Evolutionary conservation across 2,329 filamentous ascomycete species (phyloP), one percentile per base, ranked within the genome.

Genomic region (Exophiala phaeomuriformis): DNA sequence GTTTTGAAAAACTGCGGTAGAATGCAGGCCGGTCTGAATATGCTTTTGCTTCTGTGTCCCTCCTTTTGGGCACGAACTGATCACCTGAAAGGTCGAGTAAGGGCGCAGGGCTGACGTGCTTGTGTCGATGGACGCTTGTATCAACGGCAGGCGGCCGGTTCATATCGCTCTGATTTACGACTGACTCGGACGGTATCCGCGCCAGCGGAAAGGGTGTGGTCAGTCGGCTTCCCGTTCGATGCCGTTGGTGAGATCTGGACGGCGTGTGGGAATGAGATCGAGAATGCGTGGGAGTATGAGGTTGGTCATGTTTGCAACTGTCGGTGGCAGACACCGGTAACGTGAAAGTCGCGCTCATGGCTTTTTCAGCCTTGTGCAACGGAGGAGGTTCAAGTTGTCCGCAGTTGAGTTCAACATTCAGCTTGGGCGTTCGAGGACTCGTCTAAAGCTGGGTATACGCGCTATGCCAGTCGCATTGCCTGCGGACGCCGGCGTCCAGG

Each of bases 231-330:
- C 52, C 53, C n/a, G 55, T 57, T 19, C 57, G 59, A 36, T 51
- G 47, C 46, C 51, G 44, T 49, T 53, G 50, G 45, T 65, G 61
- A 43, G 55, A 60, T 33, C 56, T 50, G 32, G 66, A 63, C 10
- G 68, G 65, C 12, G 67, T 66, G 47, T 62, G 64, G 10, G 64
- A 58, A 53, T 62, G 63, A 1, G 69, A 68, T 53, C 70, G 68
- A 49, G 66, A 64, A 28, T 68, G 65, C 19, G 67, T 66, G 47
- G 62, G 64, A 10, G 65, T 59, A 53, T 63, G 64, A 29, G 58
- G 52, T 52, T 68, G 70, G 35, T 65, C 68, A 54, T 71, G 69
- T 39, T 66, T 63, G 31, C 64, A 60, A 27, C 61, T 61, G 30
- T 60, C 61, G 41, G 63, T 58, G 33, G 63, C 55, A 35, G 63